Base-by-base conservation (phyloP, 2,329 filamentous ascomycete genomes). In the Westerdykella ornata region DNA sequence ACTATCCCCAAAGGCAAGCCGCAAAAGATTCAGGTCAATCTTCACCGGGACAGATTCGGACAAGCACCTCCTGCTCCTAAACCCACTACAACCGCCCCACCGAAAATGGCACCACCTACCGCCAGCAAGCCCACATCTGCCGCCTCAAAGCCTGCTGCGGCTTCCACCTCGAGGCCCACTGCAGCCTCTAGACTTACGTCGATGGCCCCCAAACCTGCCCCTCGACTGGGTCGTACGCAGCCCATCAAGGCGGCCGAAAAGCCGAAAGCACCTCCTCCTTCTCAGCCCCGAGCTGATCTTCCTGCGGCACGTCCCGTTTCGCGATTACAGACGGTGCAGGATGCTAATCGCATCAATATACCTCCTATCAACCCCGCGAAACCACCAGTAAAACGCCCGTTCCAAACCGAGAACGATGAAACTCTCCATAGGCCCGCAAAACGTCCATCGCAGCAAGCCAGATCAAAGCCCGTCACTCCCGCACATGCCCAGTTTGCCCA, bases 211-310 rank as follows among this genome's bases (percentile, higher is more conserved):
- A 61, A 59, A 42, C 46, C 57, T 14, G 49, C 59, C 33, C 48
- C 56, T 45, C 53, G 57, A 35, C 44, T 54, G 14, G 50, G 51
- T 28, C 56, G 61, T 35, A 54, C 70, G 57, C 58, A 58, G 35
- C 34, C 42, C 13, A 8, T 16, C 38, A 90, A 87, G 57, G 81
- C 82, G 7, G 85, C 94, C 15, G 81, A 84, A 29, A 95, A 94
- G 66, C 77, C 81, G 13, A 63, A 63, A 37, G 22, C 22, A 7
- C 44, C 53, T 20, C 45, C 54, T 35, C 48, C 47, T 26, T 38
- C 65, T 4, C 65, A 66, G 41, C 60, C 62, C 36, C 70, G 75
- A 22, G 63, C 65, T 45, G 77, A 80, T 45, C 56, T 76, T 26
- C 72, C 69, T 35, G 66, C 70, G 34, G 63, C 71, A 22, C 64